Evolutionary conservation across 2,329 filamentous ascomycete genomes (phyloP).

Genomic region (Metarhizium brunneum): DNA sequence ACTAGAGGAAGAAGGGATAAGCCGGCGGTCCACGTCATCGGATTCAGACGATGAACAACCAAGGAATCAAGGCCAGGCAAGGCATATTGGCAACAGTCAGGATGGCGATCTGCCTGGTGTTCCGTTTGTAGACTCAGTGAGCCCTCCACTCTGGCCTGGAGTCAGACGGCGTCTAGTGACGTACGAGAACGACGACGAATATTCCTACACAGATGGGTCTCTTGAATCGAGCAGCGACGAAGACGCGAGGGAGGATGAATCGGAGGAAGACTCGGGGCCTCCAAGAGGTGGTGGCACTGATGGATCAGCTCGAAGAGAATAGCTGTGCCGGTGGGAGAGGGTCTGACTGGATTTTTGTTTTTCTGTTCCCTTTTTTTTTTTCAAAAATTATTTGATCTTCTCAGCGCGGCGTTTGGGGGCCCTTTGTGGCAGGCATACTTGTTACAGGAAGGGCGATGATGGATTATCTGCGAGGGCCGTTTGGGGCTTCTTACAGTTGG

Average conservation of each 20-base stretch:
- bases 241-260: neutral
- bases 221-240: constrained; percentile 10
- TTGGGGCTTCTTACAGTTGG: neutral
- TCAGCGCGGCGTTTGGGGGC: constrained; percentile 3
- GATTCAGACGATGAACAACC: constrained; percentile 5
- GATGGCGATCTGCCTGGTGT: constrained; percentile 5
- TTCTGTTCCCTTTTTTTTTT: too few relatives aligned
- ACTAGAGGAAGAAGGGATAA: constrained; percentile 40
- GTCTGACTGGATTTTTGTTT: neutral
- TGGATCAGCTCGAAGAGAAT: neutral
- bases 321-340: neutral
- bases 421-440: neutral
- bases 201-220: constrained; percentile 14
- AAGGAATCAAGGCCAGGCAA: constrained; percentile 8
- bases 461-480: neutral
- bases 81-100: constrained; percentile 11
- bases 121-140: constrained; percentile 16
- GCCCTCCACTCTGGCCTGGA: constrained; percentile 34
- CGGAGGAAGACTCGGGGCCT: neutral
- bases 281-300: neutral
- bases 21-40: constrained; percentile 4
- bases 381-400: neutral
- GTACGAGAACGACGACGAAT: constrained; percentile 26
- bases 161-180: constrained; percentile 20
- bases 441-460: neutral